Evolutionary conservation across 2,329 filamentous ascomycete genomes (phyloP), one percentile per base, ranked within the genome.

Genomic region (Botrytis medusae): DNA sequence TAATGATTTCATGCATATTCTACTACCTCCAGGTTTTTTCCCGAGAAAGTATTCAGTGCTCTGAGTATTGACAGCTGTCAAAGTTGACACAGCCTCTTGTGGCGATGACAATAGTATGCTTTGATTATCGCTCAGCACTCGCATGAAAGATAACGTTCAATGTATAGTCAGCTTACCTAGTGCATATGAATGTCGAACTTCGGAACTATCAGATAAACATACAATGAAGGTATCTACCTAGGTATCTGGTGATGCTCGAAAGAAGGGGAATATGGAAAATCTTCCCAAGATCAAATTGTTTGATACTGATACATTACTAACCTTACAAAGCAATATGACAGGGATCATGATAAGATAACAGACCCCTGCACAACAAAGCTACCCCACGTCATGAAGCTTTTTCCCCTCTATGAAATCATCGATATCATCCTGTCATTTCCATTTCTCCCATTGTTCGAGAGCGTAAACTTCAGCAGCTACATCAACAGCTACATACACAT

Each of bases 1-100:
- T 98, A 75, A 99, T 87, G 75, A 98, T 94, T 83, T 99, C 96
- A 83, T 95, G 94, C 96, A 99, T 98, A 40, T 68, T 72, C 22
- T 14, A 42, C 9, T 34, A 67, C 20, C 46, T 51, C 20, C n/a
- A 65, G 25, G 1, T 1, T 16, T 57, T 32, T 6, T 4, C 32
- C n/a, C 42, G 32, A 32, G 42, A 65, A 65, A 9, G 37, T 18
- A 22, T 42, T 9, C 46, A 54, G 65, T 44, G 46, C 44, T 37
- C n/a, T 48, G 29, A 34, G 69, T 61, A 29, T 46, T 51, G 69
- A 71, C 59, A 68, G 34, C 34, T 54, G 29, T 34, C 40, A 34
- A 54, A 60, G 37, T 46, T 69, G 51, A 62, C 57, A 34, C 51
- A 59, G 12, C n/a, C n/a, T 70, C 46, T 42, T 18, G 51, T 46